Base-by-base conservation (phyloP, 495 filamentous ascomycete genomes). In the Aspergillus funiculosus region DNA sequence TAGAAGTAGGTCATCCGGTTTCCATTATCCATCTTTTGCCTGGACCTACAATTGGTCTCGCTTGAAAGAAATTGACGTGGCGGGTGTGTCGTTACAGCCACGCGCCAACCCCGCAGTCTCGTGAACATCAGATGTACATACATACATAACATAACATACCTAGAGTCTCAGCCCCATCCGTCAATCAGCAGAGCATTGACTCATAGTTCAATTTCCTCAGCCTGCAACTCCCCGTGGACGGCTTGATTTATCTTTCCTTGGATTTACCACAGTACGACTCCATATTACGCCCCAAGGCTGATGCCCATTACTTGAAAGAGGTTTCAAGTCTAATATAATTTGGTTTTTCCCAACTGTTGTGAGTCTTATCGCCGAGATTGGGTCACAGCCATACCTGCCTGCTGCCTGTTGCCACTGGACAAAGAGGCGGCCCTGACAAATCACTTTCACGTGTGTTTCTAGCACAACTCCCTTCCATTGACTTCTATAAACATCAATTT, bases 401-500 rank as follows among this genome's bases (percentile, higher is more conserved):
- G 52, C 42, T 58, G 45, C 46, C 46, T 59, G 53, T 63, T 55
- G 62, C 62, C 62, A 66, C 60, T 48, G 51, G 49, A 65, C 54
- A 61, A 60, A 64, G 59, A 58, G 57, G 57, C 36, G 32, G 43
- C 52, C 54, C 60, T 67, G 64, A 67, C 64, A 67, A 67, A 67
- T 67, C 64, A 65, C 49, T 44, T 55, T 55, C 58, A 59, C 62
- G 51, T 60, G 57, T 54, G 55, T 43, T 53, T 54, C 55, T 55
- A 57, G 50, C 50, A 36, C 41, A 51, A 44, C 28, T 40, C 50
- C 43, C 38, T 65, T 69, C 63, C 59, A 67, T 64, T 66, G 52
- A 61, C 55, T 68, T 68, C 67, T 59, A 63, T 57, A 54, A 59
- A 55, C 58, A 52, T 34, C 53, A 58, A 44, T 46, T 43, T 56